These are phyloP conservation scores for Toxoplasma gondii DNA, from an alignment of 169 alveolate species.

Conservation along the genomic window DNA sequence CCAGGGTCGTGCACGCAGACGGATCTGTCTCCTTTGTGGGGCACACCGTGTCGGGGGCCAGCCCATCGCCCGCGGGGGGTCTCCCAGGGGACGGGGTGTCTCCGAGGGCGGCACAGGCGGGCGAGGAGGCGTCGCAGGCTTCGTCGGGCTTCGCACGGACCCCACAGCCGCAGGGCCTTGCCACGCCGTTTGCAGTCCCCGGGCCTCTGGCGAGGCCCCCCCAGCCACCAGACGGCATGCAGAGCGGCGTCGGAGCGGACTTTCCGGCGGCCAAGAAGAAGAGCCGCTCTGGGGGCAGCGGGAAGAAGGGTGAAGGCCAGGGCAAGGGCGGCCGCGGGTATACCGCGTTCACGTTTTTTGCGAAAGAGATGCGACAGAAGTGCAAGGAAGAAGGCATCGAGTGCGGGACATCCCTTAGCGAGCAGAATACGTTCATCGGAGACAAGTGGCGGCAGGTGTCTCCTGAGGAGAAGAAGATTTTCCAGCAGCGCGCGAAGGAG, in stretches of 20 bases:
- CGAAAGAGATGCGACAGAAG: slow-evolving; percentile 54
- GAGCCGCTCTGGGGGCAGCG: slow-evolving; percentile 22
- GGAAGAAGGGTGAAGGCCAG: slow-evolving; percentile 38
- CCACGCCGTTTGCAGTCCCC: neutral
- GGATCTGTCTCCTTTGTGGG: neutral
- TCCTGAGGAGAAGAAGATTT: slow-evolving; percentile 52
- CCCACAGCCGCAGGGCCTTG: too few relatives aligned
- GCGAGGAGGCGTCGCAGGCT: too few relatives aligned
- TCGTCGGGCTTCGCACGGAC: too few relatives aligned
- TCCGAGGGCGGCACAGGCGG: too few relatives aligned
- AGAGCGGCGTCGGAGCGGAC: neutral
- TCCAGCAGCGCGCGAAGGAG: slow-evolving; percentile 56
- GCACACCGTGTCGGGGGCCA: neutral
- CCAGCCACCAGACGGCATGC: neutral
- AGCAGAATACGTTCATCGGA: slow-evolving; percentile 61
- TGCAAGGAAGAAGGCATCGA: slow-evolving; percentile 56
- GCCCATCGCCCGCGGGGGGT: too few relatives aligned
- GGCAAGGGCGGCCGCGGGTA: slow-evolving; percentile 38
- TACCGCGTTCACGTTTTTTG: slow-evolving; percentile 60
- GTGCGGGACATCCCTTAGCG: slow-evolving; percentile 64
- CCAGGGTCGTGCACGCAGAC: neutral
- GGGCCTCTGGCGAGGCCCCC: neutral
- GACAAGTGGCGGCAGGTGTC: slow-evolving; percentile 67
- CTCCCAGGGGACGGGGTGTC: too few relatives aligned
- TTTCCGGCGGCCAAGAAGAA: slow-evolving; percentile 46